phyloP scores from a whole-genome alignment of 345 rosid species.

The Orychophragmus violaceus region DNA sequence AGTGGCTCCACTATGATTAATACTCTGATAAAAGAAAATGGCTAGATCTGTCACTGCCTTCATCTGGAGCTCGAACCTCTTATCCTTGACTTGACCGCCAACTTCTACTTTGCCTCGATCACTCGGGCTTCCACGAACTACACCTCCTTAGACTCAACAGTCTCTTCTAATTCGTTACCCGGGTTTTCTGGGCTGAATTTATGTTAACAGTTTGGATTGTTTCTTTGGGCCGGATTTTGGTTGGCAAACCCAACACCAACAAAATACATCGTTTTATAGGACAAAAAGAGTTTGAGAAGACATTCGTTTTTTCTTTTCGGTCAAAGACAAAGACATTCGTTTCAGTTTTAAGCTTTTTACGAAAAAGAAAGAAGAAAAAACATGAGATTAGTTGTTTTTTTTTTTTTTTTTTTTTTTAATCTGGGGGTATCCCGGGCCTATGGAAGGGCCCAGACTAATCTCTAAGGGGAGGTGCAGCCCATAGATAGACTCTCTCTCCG shows the following conservation, averaged over 20 bases:
- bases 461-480: too few species aligned
- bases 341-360: too few species aligned
- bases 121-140: not conserved
- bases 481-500: too few species aligned
- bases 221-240: not conserved
- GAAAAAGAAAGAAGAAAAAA: too few species aligned
- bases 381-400: too few species aligned
- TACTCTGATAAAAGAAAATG: not conserved
- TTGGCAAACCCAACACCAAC: not conserved
- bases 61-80: not conserved
- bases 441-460: too few species aligned
- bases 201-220: not conserved
- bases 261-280: not conserved
- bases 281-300: too few species aligned
- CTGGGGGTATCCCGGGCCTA: too few species aligned
- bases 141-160: not conserved
- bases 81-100: not conserved
- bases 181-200: not conserved
- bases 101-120: not conserved
- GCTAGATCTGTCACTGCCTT: not conserved
- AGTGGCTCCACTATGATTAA: not conserved
- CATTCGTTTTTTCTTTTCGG: too few species aligned
- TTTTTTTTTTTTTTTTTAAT: too few species aligned
- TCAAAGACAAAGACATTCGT: too few species aligned
- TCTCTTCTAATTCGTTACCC: not conserved